Evolutionary conservation across 805 yeast species (phyloP), one percentile per base, ranked within the genome.

Genomic region (Candida manassasensis): DNA sequence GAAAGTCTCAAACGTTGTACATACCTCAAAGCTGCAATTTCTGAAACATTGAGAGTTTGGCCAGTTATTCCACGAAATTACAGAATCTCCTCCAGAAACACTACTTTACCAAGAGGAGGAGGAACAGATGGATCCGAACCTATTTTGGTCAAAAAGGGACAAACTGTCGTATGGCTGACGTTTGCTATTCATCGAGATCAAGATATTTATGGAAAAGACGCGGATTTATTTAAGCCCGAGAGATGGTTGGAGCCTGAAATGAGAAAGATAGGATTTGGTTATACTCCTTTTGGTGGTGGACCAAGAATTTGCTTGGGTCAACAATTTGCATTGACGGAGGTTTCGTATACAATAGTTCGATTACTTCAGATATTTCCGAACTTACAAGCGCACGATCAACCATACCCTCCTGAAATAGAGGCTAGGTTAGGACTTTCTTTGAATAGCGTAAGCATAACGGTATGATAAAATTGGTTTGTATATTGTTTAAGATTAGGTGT

Each of bases 281-380:
- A 67, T 49, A 51, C 71, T 21, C 77, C 77, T 17, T 72, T 72
- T 55, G 71, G 71, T 44, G 79, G 78, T 29, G 79, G 79, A 5
- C 77, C 78, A 15, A 54, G 79, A 41, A 71, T 73, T 39, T 73
- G 78, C 48, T 55, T 73, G 36, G 79, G 78, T 27, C 77, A 73
- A 56, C 77, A 73, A 52, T 71, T 71, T 52, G 79, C 78, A 5
- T 62, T 73, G 14, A 71, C 76, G 14, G 77, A 73, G 52, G 71
- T 74, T 9, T 58, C 70, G 14, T 72, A 69, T 49, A 56, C 63
- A 13, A 44, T 67, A 27, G 63, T 57, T 12, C 57, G 74, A 41
- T 47, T 70, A 21, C 35, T 45, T 16, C 57, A 52, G 41, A 19
- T 49, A 40, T 54, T 54, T 41, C 55, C 57, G 5, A 46, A 45